A percentile compares a stretch with the other conserved stretches of the same genome.
Evolutionary conservation across 23 red algal species (phyloP).

Genomic region (Gracilariopsis chorda): DNA sequence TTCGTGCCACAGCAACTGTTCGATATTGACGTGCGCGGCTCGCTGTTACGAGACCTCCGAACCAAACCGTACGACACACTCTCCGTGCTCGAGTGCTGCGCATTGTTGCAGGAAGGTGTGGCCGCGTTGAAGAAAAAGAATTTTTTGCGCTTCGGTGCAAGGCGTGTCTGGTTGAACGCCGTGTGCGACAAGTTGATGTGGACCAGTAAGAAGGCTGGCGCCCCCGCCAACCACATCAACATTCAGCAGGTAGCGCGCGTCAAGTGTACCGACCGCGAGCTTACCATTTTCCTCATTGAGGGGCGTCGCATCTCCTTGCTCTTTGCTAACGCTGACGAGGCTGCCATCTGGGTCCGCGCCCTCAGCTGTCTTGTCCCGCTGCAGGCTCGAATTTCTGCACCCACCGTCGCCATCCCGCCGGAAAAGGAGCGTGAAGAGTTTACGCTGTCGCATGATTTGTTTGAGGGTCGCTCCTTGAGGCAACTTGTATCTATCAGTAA

Average conservation of each 20-base stretch:
- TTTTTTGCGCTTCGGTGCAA: constrained; percentile 48
- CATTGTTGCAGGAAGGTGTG: constrained; percentile 53
- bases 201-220: constrained; percentile 70
- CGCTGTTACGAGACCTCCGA: constrained; percentile 3
- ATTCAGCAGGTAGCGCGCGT: constrained; percentile 36
- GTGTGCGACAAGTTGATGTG: constrained; percentile 41
- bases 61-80: not conserved
- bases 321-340: constrained; percentile 55
- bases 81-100: constrained; percentile 70
- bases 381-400: constrained; percentile 39
- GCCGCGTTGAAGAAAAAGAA: constrained; percentile 64
- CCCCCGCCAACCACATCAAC: constrained; percentile 38
- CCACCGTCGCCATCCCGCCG: constrained; percentile 25
- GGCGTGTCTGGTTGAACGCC: constrained; percentile 62
- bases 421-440: constrained; percentile 71
- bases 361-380: constrained; percentile 62
- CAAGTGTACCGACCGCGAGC: constrained; percentile 46
- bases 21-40: constrained; percentile 5
- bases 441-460: constrained; percentile 55
- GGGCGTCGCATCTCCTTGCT: constrained; percentile 62
- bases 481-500: constrained; percentile 16
- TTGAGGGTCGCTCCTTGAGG: constrained; percentile 16
- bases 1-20: constrained; percentile 22
- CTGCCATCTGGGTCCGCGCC: constrained; percentile 58
- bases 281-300: constrained; percentile 42